These are phyloP conservation scores for Myxozyma melibiosi DNA, from an alignment of 805 yeast genomes.

Conservation along the genomic window DNA sequence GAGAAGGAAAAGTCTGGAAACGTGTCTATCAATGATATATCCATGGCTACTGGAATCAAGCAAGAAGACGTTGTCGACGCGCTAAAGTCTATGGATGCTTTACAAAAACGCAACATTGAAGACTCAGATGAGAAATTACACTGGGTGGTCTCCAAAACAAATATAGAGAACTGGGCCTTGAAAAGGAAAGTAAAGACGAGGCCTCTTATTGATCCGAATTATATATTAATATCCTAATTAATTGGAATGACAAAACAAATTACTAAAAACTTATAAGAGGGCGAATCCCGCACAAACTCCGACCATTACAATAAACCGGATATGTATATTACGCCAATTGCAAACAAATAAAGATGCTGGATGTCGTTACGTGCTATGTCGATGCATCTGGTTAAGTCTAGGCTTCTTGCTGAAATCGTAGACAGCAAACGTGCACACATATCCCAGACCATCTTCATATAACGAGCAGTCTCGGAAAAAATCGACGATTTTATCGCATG, in stretches of 20 bases:
- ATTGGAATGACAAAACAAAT: background rate
- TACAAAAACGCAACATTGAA: background rate
- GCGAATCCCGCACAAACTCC: no score
- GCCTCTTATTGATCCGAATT: slow-evolving; percentile 20
- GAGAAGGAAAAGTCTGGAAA: slow-evolving; percentile 4
- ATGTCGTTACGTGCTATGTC: background rate
- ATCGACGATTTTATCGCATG: slow-evolving; percentile 77
- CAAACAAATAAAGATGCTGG: background rate
- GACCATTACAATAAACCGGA: no score
- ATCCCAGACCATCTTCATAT: slow-evolving; percentile 92
- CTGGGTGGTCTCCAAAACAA: slow-evolving; percentile 7
- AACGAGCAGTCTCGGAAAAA: slow-evolving; percentile 88
- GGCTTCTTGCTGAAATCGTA: slow-evolving; percentile 67
- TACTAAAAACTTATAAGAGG: background rate
- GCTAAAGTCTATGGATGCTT: slow-evolving; percentile 39
- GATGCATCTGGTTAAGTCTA: background rate
- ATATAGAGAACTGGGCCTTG: slow-evolving; percentile 18
- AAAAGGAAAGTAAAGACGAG: slow-evolving; percentile 9
- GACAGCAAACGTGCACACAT: slow-evolving; percentile 92
- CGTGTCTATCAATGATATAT: slow-evolving; percentile 37
- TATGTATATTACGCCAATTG: no score
- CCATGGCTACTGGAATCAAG: slow-evolving; percentile 42
- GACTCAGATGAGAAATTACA: background rate
- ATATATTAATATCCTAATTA: slow-evolving; percentile 11
- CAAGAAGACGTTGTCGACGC: slow-evolving; percentile 42